A percentile compares a stretch with the other conserved stretches of the same genome.
phyloP scores from a whole-genome alignment of 352 stramenopile species.

The Phytophthora crassamura region DNA sequence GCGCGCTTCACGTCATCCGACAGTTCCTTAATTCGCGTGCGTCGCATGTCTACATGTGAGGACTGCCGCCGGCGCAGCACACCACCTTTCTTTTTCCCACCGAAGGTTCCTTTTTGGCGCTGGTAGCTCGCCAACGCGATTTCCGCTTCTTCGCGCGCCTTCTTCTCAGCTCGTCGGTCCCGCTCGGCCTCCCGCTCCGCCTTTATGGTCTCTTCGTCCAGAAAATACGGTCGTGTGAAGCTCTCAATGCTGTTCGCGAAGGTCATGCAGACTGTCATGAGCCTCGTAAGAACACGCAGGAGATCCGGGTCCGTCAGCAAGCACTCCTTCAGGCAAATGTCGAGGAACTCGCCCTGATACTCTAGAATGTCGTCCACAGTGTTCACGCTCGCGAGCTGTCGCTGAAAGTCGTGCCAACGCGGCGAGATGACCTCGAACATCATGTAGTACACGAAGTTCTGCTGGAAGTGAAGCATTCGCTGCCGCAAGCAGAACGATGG shows the following conservation, averaged over 20 bases:
- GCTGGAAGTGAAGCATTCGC: constrained; percentile 99
- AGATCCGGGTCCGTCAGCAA: constrained; percentile 97
- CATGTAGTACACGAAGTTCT: constrained; percentile 99
- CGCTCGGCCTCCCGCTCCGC: constrained; percentile 78
- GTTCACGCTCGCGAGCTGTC: constrained; percentile 70
- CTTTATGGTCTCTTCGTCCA: constrained; percentile 90
- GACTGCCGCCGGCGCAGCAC: constrained; percentile 69
- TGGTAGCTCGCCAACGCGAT: constrained; percentile 73
- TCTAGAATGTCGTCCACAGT: constrained; percentile 96
- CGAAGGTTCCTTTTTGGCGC: constrained; percentile 45
- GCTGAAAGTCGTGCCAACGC: constrained; percentile 92
- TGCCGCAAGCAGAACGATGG: constrained; percentile 95
- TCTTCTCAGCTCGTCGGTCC: constrained; percentile 82
- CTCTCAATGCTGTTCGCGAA: constrained; percentile 96
- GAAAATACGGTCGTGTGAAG: constrained; percentile 84
- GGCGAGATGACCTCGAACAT: constrained; percentile 97
- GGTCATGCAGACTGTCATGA: constrained; percentile 97
- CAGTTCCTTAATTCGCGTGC: constrained; percentile 80
- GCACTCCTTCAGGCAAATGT: constrained; percentile 97
- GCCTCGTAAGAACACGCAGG: constrained; percentile 93
- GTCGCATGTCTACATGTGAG: constrained; percentile 81
- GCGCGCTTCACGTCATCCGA: constrained; percentile 81
- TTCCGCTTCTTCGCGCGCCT: constrained; percentile 78
- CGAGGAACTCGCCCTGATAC: constrained; percentile 95
- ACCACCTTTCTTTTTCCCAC: constrained; percentile 61